These are phyloP conservation scores for Tricholoma sp. DNA, from an alignment of 768 basidiomycete genomes.

Conservation along the genomic window DNA sequence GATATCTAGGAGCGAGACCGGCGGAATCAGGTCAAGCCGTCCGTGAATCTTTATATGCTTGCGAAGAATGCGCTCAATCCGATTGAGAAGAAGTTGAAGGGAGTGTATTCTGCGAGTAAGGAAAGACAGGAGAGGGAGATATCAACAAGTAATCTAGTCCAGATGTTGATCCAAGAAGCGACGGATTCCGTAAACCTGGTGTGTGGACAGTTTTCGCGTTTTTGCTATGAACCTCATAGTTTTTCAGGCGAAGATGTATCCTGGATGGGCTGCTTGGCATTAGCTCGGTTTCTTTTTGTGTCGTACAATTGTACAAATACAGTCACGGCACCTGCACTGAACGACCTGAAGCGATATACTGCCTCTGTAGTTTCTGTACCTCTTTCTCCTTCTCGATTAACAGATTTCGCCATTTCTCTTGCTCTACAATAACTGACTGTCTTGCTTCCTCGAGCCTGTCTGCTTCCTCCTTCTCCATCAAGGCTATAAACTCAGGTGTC, in stretches of 20 bases:
- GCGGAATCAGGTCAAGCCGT: conserved; percentile 38
- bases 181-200: conserved; percentile 66
- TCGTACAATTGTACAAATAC: background rate
- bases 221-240: background rate
- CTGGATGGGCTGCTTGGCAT: conserved; percentile 85
- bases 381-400: conserved; percentile 84
- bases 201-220: conserved; percentile 9
- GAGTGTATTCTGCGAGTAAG: conserved; percentile 54
- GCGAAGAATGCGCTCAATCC: conserved; percentile 75
- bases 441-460: conserved; percentile 76
- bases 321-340: background rate
- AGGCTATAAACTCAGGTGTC: conserved; percentile 76
- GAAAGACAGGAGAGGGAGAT: conserved; percentile 51
- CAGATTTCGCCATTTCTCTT: conserved; percentile 62
- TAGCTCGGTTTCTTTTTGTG: conserved; percentile 22
- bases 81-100: conserved; percentile 81
- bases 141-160: conserved; percentile 84
- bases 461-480: conserved; percentile 86
- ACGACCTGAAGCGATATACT: conserved; percentile 28
- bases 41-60: conserved; percentile 56
- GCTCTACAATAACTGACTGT: conserved; percentile 66
- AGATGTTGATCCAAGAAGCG: conserved; percentile 88
- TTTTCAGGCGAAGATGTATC: conserved; percentile 83
- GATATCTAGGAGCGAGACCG: conserved; percentile 37
- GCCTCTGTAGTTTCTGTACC: conserved; percentile 61